A percentile compares a stretch with the other conserved stretches of the same genome.
Evolutionary conservation across 352 stramenopile genomes (phyloP).

Genomic region (Phytophthora litchii): DNA sequence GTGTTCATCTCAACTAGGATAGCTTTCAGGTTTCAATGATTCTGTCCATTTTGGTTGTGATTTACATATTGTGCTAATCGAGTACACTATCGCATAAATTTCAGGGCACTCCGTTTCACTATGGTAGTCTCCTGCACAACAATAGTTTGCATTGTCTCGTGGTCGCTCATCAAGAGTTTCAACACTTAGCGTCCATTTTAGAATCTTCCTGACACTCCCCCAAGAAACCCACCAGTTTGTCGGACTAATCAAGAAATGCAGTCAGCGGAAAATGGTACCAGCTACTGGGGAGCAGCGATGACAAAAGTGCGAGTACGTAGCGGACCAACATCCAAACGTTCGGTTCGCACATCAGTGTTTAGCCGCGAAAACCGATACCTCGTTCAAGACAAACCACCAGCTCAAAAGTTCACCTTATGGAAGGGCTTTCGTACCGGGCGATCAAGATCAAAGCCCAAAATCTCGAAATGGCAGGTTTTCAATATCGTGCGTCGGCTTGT

Average conservation of each 20-base stretch:
- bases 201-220: no score
- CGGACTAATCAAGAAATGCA: conserved; percentile 2
- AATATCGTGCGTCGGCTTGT: conserved; percentile 29
- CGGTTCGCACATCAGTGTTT: conserved; percentile 34
- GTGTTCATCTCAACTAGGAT: no score
- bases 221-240: no score
- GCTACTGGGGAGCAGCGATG: conserved; percentile 25
- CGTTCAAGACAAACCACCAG: not conserved
- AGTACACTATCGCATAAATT: no score
- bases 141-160: no score
- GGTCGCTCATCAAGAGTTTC: no score
- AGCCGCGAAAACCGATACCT: conserved; percentile 17
- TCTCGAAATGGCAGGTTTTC: conserved; percentile 29
- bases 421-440: not conserved
- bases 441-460: conserved; percentile 14
- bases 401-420: conserved; percentile 2
- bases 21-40: no score
- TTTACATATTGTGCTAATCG: no score
- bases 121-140: no score
- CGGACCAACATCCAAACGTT: conserved; percentile 78
- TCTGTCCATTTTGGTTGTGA: no score
- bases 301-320: conserved; percentile 40
- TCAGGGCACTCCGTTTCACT: no score
- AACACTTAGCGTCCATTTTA: no score
- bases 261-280: not conserved